Evolutionary conservation across 2,329 filamentous ascomycete species (phyloP).

Genomic region (Penicillium sp.): DNA sequence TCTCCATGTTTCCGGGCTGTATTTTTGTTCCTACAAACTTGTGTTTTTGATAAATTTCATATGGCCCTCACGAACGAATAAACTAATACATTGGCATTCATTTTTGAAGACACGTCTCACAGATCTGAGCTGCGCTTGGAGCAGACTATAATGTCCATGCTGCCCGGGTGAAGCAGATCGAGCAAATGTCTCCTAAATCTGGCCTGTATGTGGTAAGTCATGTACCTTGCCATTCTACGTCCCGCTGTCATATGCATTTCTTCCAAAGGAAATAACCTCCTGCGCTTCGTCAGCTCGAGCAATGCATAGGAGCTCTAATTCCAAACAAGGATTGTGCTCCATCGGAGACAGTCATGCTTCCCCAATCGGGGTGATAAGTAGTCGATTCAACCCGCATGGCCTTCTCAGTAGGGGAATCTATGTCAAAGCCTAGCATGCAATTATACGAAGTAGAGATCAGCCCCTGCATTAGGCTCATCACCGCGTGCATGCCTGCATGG

Average conservation of each 20-base stretch:
- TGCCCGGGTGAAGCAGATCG: no score
- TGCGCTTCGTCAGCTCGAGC: background rate
- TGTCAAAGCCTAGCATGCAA: background rate
- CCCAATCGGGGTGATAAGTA: background rate
- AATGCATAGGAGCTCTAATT: background rate
- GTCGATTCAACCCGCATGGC: background rate
- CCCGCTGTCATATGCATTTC: background rate
- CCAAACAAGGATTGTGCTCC: background rate
- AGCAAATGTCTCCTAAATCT: background rate
- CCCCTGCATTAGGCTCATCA: background rate
- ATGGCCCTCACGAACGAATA: background rate
- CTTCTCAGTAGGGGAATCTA: slow-evolving; percentile 11
- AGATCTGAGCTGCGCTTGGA: background rate
- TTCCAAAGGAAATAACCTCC: background rate
- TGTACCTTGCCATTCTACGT: background rate
- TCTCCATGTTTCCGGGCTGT: background rate
- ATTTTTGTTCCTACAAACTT: background rate
- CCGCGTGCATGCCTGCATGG: background rate
- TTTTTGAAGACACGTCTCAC: background rate
- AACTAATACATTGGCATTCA: no score
- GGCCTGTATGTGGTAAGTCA: background rate
- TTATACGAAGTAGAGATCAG: background rate
- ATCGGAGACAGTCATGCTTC: background rate
- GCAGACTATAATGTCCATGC: background rate
- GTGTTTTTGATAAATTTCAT: background rate